phyloP scores from a whole-genome alignment of 768 basidiomycete species.

The Lactarius sanguifluus region DNA sequence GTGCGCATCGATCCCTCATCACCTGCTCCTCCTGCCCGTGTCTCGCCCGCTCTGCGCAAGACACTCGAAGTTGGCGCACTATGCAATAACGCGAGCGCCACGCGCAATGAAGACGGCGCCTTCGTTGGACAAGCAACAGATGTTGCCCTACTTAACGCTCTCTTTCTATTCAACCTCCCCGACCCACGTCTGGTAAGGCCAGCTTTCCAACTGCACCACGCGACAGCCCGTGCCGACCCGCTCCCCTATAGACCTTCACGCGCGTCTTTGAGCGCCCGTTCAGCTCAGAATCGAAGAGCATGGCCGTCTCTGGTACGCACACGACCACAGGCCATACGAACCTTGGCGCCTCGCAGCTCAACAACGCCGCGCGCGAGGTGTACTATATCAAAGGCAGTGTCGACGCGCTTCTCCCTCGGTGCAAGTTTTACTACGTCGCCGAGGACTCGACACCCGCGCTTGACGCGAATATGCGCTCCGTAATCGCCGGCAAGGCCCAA shows the following conservation, averaged over 20 bases:
- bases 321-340: conserved; percentile 35
- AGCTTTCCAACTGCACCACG: neutral
- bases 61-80: conserved; percentile 80
- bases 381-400: conserved; percentile 93
- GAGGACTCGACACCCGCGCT: conserved; percentile 86
- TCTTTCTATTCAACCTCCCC: conserved; percentile 60
- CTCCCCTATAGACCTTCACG: conserved; percentile 53
- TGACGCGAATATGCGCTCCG: conserved; percentile 63
- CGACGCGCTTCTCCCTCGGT: conserved; percentile 80
- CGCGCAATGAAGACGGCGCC: conserved; percentile 64
- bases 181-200: conserved; percentile 70
- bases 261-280: conserved; percentile 83
- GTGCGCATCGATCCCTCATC: conserved; percentile 60
- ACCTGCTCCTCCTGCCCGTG: conserved; percentile 39
- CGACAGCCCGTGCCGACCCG: conserved; percentile 1
- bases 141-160: conserved; percentile 83
- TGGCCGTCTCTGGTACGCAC: conserved; percentile 84
- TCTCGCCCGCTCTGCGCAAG: conserved; percentile 69
- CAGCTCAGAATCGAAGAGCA: conserved; percentile 91
- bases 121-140: conserved; percentile 91
- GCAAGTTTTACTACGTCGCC: conserved; percentile 86
- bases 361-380: conserved; percentile 56
- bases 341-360: conserved; percentile 32
- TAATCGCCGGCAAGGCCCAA: conserved; percentile 71
- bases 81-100: conserved; percentile 82